Conservation (phyloP, 2,329 filamentous ascomycete genomes). For the Pezicula carpinea region DNA sequence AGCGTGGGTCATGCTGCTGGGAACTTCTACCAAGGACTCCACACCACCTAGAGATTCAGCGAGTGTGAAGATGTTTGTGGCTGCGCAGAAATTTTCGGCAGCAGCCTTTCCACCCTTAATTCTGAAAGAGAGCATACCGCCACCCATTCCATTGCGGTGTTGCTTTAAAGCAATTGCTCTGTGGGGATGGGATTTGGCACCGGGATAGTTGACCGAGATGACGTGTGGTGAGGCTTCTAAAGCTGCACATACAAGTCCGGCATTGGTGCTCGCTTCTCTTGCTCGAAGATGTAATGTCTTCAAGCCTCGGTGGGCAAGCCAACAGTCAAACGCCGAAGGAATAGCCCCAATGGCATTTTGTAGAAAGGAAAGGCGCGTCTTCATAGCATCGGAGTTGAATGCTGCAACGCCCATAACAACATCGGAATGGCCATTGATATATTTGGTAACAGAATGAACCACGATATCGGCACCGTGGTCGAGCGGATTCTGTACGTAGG, state of each 20-base stretch:
- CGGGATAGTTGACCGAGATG: slow-evolving; percentile 91
- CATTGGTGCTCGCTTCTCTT: slow-evolving; percentile 78
- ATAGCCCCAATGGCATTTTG: slow-evolving; percentile 97
- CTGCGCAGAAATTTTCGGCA: slow-evolving; percentile 87
- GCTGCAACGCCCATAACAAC: slow-evolving; percentile 97
- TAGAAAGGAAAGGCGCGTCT: slow-evolving; percentile 76
- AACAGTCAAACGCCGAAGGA: slow-evolving; percentile 92
- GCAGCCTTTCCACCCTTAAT: slow-evolving; percentile 81
- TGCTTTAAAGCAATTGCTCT: slow-evolving; percentile 81
- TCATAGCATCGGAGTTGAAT: slow-evolving; percentile 81
- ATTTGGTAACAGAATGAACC: slow-evolving; percentile 96
- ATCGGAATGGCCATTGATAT: slow-evolving; percentile 96
- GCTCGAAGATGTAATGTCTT: slow-evolving; percentile 96
- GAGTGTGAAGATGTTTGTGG: slow-evolving; percentile 84
- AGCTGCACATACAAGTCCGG: slow-evolving; percentile 67
- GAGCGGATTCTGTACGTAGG: slow-evolving; percentile 94
- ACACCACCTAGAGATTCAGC: slow-evolving; percentile 91
- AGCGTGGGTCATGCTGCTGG: slow-evolving; percentile 93
- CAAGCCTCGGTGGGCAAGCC: slow-evolving; percentile 93
- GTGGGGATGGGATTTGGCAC: slow-evolving; percentile 81
- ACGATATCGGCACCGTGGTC: slow-evolving; percentile 95
- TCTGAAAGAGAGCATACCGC: slow-evolving; percentile 96
- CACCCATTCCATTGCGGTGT: slow-evolving; percentile 90
- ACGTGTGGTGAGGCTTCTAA: slow-evolving; percentile 79
- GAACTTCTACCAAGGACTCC: slow-evolving; percentile 87